Base-by-base conservation (phyloP, 352 stramenopile genomes). In the Blastocystis sp. region DNA sequence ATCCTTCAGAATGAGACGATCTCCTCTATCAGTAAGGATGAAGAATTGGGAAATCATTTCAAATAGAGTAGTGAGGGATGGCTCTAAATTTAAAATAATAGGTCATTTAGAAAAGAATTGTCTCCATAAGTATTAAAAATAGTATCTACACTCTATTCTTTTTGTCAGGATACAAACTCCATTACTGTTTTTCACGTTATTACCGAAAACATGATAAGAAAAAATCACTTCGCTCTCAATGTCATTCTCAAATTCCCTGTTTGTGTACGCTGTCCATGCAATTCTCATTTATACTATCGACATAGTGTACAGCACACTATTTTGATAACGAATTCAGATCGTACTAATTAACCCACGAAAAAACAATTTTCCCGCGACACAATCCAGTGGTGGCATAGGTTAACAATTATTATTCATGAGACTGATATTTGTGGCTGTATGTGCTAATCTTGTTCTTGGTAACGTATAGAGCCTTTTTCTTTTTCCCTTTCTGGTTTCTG, bases 1-100 rank as follows among this genome's bases (percentile, higher is more conserved):
- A 90, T 98, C 94, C 90, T 95, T 97, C 79, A 95, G 96, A 91
- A 99, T 98, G 91, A 99, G 98, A 39, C 96, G 98, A 92, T 99
- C 97, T 76, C 97, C 97, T 61, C 97, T 93, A 61, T 96, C 97
- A 76, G 95, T 98, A 53, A 99, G 92, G 87, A 99, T 97, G 93
- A 98, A 99, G 92, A 99, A 98, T 92, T 98, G 97, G 61, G 95
- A 98, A 90, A 98, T 97, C 87, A 90, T 90, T 34, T 87, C 39
- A 76, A 69, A 69, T 9, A 9, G 20, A 69, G 29, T 20, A 69
- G 23, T 69, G 61, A 69, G 61, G 23, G 11, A 39, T 69, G 39
- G 23, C 61, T 69, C 39, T 11, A 20, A 20, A 69, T 69, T 37
- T 29, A 20, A 20, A 39, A 15, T 20, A 20, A 37, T 39, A 7